A percentile compares a stretch with the other conserved stretches of the same genome.
Evolutionary conservation across 208 protist species (phyloP).

Genomic region (Acanthamoeba triangularis): DNA sequence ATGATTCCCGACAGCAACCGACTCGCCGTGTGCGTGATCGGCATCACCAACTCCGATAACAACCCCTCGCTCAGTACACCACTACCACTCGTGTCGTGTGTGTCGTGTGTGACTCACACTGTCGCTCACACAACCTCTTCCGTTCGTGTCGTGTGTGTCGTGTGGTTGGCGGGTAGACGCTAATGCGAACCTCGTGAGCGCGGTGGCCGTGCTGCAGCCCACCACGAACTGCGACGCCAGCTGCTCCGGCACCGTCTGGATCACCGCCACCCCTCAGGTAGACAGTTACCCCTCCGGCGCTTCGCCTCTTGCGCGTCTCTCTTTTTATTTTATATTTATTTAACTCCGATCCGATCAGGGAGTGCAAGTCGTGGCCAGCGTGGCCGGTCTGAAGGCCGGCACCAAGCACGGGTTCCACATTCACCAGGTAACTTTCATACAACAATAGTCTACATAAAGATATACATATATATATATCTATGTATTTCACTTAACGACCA

Average conservation of each 20-base stretch:
- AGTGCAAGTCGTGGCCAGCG: not conserved
- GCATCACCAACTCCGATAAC: conserved; percentile 21
- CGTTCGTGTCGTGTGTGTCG: not conserved
- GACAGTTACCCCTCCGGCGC: not conserved
- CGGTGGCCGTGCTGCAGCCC: conserved; percentile 15
- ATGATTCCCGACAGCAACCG: not conserved
- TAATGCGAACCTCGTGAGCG: not conserved
- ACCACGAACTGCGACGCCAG: not conserved
- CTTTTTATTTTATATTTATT: too few relatives aligned
- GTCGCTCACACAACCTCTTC: not conserved
- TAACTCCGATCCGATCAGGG: not conserved
- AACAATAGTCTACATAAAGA: too few relatives aligned
- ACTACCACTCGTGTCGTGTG: not conserved
- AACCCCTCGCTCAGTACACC: not conserved
- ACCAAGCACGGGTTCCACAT: conserved; percentile 31
- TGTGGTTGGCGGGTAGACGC: not conserved
- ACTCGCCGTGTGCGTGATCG: conserved; percentile 11
- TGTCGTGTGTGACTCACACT: not conserved
- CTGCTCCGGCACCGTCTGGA: conserved; percentile 25
- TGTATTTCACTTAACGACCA: too few relatives aligned
- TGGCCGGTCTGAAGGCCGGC: not conserved
- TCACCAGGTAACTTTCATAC: conserved; percentile 11
- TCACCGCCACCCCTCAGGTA: not conserved
- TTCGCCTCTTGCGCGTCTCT: not conserved
- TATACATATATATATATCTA: not conserved